Evolutionary conservation across 805 yeast species (phyloP).

Genomic region (Debaryomyces tyrocola): DNA sequence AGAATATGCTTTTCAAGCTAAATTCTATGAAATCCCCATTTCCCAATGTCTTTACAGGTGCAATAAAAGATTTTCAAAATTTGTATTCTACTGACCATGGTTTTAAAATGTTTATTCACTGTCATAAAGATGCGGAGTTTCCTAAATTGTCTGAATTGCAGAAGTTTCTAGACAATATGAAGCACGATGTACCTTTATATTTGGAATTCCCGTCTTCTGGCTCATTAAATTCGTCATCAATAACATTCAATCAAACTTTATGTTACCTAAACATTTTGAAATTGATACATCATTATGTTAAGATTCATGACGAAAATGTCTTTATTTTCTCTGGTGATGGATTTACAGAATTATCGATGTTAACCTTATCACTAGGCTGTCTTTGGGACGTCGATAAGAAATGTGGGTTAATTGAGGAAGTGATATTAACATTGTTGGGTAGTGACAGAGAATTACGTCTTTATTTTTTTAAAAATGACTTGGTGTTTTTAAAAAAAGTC

Average conservation of each 20-base stretch:
- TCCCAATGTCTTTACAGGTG: slow-evolving; percentile 30
- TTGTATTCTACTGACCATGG: slow-evolving; percentile 15
- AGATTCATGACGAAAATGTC: slow-evolving; percentile 17
- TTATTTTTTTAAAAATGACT: slow-evolving; percentile 30
- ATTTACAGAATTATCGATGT: slow-evolving; percentile 33
- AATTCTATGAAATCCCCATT: slow-evolving; percentile 29
- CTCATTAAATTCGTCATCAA: slow-evolving; percentile 15
- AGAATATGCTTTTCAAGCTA: slow-evolving; percentile 32
- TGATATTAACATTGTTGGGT: slow-evolving; percentile 16
- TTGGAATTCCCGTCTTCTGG: slow-evolving; percentile 38
- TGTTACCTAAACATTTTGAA: slow-evolving; percentile 30
- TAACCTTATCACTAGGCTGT: slow-evolving; percentile 16
- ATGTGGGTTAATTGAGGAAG: slow-evolving; percentile 18
- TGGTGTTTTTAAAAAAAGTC: slow-evolving; percentile 25
- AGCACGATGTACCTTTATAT: slow-evolving; percentile 9
- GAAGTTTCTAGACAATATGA: slow-evolving; percentile 5
- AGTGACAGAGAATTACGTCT: slow-evolving; percentile 17
- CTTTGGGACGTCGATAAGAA: slow-evolving; percentile 3
- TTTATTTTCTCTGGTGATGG: slow-evolving; percentile 39
- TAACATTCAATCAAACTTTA: slow-evolving; percentile 25
- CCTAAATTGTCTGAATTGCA: slow-evolving; percentile 43
- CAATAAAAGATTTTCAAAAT: slow-evolving; percentile 27
- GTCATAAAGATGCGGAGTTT: slow-evolving; percentile 56
- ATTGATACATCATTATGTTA: slow-evolving; percentile 21
- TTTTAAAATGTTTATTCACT: slow-evolving; percentile 56